Evolutionary conservation across 2,329 filamentous ascomycete species (phyloP), one percentile per base, ranked within the genome.

Genomic region (Berkeleyomyces basicola): DNA sequence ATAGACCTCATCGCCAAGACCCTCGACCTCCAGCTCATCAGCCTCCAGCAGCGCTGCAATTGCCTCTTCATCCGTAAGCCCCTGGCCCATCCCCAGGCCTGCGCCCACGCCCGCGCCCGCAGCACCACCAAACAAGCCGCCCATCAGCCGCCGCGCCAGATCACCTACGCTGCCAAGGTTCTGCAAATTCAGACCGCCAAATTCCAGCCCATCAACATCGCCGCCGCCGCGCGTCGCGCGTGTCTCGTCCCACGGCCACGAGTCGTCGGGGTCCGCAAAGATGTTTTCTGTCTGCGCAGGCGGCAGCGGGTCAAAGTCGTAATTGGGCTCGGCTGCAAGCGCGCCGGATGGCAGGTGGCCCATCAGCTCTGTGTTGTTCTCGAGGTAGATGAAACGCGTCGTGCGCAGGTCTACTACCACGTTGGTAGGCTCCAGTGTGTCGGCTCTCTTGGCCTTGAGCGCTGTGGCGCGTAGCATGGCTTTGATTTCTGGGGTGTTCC

Each of bases 301-400:
- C 23, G 90, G 89, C 11, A 96, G 75, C 1, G 90, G 90, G 70
- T 96, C 91, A 31, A 89, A 93, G 16, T 88, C 82, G 66, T 87
- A 83, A 68, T 83, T 90, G 2, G 85, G 84, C 57, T 83, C 77
- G 42, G 78, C 76, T 16, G 80, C 77, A 9, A 90, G 83, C 68
- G 89, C 79, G 7, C 75, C 73, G 1, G 78, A 77, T 0, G 90
- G 88, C 5, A 93, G 78, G 46, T 87, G 76, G 0, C 82, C 79
- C 68, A 92, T 86, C 31, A 95, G 78, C 1, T 78, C 75, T 0
- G 85, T 86, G 2, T 85, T 82, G 67, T 91, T 88, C 39, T 89
- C 86, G 7, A 96, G 79, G 64, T 91, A 85, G 31, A 89, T 82
- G 70, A 95, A 88, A 2, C 87, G 88, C 62, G 88, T 79, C 64